A percentile compares a stretch with the other conserved stretches of the same genome.
Evolutionary conservation across 768 basidiomycete species (phyloP).

Genomic region (Tylopilus balloui): DNA sequence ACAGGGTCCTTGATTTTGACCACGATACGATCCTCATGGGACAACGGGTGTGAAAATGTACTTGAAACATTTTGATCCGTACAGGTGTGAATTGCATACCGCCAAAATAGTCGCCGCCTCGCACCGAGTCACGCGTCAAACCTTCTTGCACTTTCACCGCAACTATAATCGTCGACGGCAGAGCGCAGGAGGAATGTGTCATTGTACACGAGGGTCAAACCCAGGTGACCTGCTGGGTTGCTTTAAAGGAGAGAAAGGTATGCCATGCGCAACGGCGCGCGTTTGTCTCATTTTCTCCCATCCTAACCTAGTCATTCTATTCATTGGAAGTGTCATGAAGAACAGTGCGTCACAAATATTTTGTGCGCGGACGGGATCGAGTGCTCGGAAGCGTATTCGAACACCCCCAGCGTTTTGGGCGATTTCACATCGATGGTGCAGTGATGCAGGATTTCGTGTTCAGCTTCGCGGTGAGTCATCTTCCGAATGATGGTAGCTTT

Average conservation of each 20-base stretch:
- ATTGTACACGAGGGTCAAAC: slow-evolving; percentile 5
- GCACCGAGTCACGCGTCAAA: no score
- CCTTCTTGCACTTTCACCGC: slow-evolving; percentile 14
- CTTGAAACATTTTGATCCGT: no score
- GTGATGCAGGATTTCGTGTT: slow-evolving; percentile 6
- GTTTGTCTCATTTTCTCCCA: neutral
- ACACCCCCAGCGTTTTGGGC: neutral
- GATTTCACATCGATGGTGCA: neutral
- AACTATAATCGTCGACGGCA: slow-evolving; percentile 10
- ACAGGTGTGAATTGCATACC: no score
- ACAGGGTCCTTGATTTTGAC: no score
- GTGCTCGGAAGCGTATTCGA: accelerated
- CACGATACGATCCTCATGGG: no score
- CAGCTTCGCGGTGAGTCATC: slow-evolving; percentile 15
- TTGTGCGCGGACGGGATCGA: slow-evolving; percentile 11
- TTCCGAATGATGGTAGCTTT: neutral
- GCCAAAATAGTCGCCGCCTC: no score
- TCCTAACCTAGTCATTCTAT: neutral
- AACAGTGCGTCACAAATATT: neutral
- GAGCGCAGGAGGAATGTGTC: slow-evolving; percentile 14
- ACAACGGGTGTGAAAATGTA: no score
- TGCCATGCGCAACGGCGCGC: neutral
- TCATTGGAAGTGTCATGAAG: slow-evolving; percentile 13
- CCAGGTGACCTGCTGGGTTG: slow-evolving; percentile 18
- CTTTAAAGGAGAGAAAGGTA: slow-evolving; percentile 23